Base-by-base conservation (phyloP, 1,284 basidiomycete species). In the Pterulicium gracile region DNA sequence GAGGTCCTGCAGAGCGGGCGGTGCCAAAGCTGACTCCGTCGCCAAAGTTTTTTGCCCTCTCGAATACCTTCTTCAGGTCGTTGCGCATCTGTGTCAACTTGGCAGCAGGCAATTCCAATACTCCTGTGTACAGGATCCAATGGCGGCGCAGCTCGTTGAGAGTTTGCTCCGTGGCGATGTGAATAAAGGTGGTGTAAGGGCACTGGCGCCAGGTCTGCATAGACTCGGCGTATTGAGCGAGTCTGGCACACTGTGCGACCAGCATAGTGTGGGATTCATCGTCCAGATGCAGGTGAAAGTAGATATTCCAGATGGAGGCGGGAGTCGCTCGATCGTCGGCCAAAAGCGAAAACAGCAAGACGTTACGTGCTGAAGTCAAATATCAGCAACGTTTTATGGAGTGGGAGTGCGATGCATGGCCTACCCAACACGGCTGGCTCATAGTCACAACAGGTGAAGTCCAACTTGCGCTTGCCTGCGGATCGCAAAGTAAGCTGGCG, bases 391-490 rank as follows among this genome's bases (percentile, higher is more conserved):
- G 15, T 32, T 10, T 22, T 17, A 43, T 19, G 23, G 5, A n/a
- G n/a, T n/a, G n/a, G n/a, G n/a, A 24, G n/a, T n/a, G 39, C 36
- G 49, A 21, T 10, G 23, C 20, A 19, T 5, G 15, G 48, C 56
- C 35, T 49, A 77, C 79, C 77, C 14, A 81, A 56, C 1, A 80
- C 60, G 0, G 69, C 79, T 2, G 76, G 69, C 34, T 82, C 78
- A 13, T 64, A 52, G 56, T 81, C 79, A 47, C 72, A 75, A 48
- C 78, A 81, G 1, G 79, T 81, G 47, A 81, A 65, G 51, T 81
- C 78, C 12, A 79, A 52, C 10, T 50, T 58, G 15, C 73, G 66
- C 4, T 54, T 46, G 19, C n/a, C 36, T 5, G 19, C 19, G 19
- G n/a, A n/a, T 7, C 10, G 27, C 27, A 7, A 32, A 7, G 27